Evolutionary conservation across 2,329 filamentous ascomycete genomes (phyloP).

Genomic region (Tolypocladium endophyticum): DNA sequence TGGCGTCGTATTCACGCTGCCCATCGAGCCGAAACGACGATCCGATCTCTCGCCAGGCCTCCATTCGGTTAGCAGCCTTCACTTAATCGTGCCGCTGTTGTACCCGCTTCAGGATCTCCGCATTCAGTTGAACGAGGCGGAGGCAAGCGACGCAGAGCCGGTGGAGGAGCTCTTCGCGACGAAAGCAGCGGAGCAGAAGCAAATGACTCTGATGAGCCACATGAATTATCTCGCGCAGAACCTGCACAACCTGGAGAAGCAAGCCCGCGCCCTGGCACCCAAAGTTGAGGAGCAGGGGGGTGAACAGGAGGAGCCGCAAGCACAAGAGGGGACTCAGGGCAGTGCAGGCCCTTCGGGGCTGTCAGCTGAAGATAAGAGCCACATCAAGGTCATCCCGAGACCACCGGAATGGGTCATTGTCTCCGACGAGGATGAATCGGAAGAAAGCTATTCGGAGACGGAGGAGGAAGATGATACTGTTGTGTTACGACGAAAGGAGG

Average conservation of each 20-base stretch:
- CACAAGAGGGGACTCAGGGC: conserved; percentile 3
- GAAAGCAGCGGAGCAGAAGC: conserved; percentile 43
- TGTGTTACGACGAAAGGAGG: conserved; percentile 20
- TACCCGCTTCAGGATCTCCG: conserved; percentile 63
- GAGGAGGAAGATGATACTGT: conserved; percentile 34
- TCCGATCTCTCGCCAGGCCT: conserved; percentile 50
- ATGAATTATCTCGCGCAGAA: conserved; percentile 67
- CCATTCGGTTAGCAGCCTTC: conserved; percentile 50
- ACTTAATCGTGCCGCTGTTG: conserved; percentile 57
- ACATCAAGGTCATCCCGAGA: conserved; percentile 61
- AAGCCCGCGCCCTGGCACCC: conserved; percentile 22
- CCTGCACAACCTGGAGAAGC: conserved; percentile 55
- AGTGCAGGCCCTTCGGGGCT: conserved; percentile 4
- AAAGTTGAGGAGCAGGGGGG: conserved; percentile 5
- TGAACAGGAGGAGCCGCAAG: neutral
- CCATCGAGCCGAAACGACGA: conserved; percentile 54
- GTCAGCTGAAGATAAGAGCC: conserved; percentile 40
- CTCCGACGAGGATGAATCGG: conserved; percentile 34
- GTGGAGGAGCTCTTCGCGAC: conserved; percentile 56
- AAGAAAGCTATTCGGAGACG: conserved; percentile 35
- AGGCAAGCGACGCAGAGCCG: conserved; percentile 46
- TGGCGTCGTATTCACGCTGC: conserved; percentile 59
- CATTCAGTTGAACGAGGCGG: conserved; percentile 54
- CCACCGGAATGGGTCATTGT: conserved; percentile 63
- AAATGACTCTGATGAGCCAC: conserved; percentile 59